Evolutionary conservation across 2,329 filamentous ascomycete species (phyloP).

Genomic region (Thelonectria rubi): DNA sequence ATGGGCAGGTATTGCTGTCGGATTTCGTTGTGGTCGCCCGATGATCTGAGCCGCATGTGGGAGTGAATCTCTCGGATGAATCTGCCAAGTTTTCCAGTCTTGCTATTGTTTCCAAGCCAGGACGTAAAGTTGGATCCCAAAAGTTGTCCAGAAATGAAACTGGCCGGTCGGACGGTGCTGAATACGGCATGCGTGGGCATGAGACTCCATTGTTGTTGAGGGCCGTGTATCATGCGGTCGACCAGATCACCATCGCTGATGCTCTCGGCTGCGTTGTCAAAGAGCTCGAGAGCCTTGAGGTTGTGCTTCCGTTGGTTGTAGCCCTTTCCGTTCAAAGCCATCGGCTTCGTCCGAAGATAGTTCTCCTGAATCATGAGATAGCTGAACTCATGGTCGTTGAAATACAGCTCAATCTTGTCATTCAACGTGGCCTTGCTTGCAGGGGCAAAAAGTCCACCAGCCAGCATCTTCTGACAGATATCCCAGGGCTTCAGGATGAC

Average conservation of each 20-base stretch:
- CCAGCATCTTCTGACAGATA: slow-evolving; percentile 92
- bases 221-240: slow-evolving; percentile 97
- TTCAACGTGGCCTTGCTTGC: slow-evolving; percentile 89
- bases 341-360: slow-evolving; percentile 85
- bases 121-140: slow-evolving; percentile 80
- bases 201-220: slow-evolving; percentile 96
- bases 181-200: slow-evolving; percentile 98
- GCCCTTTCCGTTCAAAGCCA: slow-evolving; percentile 63
- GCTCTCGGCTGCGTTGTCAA: slow-evolving; percentile 88
- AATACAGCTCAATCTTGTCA: slow-evolving; percentile 98
- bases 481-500: slow-evolving; percentile 98
- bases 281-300: slow-evolving; percentile 85
- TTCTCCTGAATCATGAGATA: slow-evolving; percentile 99
- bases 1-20: slow-evolving; percentile 93
- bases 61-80: slow-evolving; percentile 94
- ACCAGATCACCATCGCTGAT: slow-evolving; percentile 98
- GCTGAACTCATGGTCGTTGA: slow-evolving; percentile 98
- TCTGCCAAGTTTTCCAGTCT: slow-evolving; percentile 78
- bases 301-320: slow-evolving; percentile 73
- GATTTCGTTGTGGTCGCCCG: slow-evolving; percentile 91
- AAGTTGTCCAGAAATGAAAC: slow-evolving; percentile 83
- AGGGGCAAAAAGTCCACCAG: slow-evolving; percentile 83
- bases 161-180: slow-evolving; percentile 91
- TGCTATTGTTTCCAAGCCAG: slow-evolving; percentile 97
- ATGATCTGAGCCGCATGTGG: slow-evolving; percentile 92